Conservation (phyloP, 768 basidiomycete genomes). For the Pleurotus cornucopiae region DNA sequence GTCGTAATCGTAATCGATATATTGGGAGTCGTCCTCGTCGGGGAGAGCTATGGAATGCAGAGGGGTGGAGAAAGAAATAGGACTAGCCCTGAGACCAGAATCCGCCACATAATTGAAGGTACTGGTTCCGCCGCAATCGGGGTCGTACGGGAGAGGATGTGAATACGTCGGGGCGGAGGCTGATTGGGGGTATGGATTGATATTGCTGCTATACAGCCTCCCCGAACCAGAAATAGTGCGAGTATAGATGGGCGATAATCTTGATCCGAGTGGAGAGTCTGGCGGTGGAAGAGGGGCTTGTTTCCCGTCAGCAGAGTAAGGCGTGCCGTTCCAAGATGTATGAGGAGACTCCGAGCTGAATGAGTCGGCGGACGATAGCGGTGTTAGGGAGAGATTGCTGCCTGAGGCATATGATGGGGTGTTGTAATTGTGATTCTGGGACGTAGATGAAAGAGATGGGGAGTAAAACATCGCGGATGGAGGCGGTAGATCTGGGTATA, state of each 20-base stretch:
- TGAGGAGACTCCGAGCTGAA: not conserved
- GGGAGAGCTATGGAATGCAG: not conserved
- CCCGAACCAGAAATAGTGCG: no score
- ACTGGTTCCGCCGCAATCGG: no score
- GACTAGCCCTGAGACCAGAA: not conserved
- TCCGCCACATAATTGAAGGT: no score
- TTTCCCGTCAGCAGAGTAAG: not conserved
- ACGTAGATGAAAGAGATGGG: not conserved
- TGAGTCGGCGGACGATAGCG: not conserved
- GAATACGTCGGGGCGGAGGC: no score
- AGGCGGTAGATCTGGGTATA: no score
- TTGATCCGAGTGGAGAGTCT: not conserved
- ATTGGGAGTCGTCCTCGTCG: not conserved
- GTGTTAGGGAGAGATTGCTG: not conserved
- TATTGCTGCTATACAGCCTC: no score
- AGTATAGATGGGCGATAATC: no score
- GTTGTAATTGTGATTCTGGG: not conserved
- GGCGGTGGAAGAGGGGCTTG: not conserved
- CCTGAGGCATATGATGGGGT: not conserved
- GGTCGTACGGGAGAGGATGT: no score
- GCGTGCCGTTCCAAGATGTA: not conserved
- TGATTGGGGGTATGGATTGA: no score
- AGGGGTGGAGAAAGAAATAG: not conserved
- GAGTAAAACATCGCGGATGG: no score
- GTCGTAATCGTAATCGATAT: no score